Evolutionary conservation across 169 alveolate genomes (phyloP).

Genomic region (Toxoplasma gondii): DNA sequence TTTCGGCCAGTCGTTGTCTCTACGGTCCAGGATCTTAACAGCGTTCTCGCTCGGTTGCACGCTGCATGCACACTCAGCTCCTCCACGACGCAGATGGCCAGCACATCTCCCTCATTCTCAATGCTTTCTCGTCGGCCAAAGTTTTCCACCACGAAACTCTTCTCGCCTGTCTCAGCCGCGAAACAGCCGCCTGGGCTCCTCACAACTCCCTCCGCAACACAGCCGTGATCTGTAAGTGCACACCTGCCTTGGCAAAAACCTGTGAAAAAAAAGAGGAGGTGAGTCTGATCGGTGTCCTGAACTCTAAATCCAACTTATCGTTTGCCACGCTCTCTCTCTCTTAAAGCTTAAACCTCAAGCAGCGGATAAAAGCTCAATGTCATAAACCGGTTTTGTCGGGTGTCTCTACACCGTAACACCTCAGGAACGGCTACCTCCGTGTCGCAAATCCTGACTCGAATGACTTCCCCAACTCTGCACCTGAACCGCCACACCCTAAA

Average conservation of each 20-base stretch:
- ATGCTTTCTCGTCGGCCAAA: conserved; percentile 11
- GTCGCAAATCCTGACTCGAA: too few species aligned
- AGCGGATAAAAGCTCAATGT: too few species aligned
- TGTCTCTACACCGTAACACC: too few species aligned
- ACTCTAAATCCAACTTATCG: too few species aligned
- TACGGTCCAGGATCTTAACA: neutral
- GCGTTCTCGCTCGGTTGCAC: neutral
- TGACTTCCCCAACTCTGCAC: too few species aligned
- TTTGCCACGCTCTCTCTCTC: too few species aligned
- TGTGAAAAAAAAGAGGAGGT: neutral
- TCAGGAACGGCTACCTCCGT: too few species aligned
- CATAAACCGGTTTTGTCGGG: too few species aligned
- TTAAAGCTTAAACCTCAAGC: too few species aligned
- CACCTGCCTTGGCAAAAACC: neutral
- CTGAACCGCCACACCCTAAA: too few species aligned
- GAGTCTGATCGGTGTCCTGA: neutral
- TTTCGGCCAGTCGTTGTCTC: too few species aligned
- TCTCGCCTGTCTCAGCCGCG: neutral
- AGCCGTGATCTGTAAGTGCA: neutral
- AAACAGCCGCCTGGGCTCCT: conserved; percentile 24
- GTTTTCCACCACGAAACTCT: conserved; percentile 19
- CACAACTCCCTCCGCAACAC: conserved; percentile 36
- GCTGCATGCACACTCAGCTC: neutral
- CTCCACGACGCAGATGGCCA: conserved; percentile 39
- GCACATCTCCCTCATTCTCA: neutral